phyloP scores from a whole-genome alignment of 371 early-diverging fungal genomes.

The Conidiobolus incongruus region DNA sequence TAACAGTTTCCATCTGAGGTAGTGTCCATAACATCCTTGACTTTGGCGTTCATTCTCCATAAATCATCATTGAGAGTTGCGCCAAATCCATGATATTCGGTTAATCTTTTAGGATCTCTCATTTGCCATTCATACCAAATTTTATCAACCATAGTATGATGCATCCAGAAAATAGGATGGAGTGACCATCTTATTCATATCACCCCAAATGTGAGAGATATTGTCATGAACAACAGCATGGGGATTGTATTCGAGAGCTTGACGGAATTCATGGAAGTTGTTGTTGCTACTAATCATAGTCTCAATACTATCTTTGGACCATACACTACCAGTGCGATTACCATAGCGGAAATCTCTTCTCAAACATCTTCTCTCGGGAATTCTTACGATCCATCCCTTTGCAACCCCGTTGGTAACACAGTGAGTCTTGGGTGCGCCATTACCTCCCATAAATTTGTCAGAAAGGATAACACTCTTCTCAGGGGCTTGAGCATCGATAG shows the following conservation, averaged over 20 bases:
- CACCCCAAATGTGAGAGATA: constrained; percentile 14
- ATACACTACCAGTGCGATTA: too few species aligned
- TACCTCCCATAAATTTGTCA: constrained; percentile 2
- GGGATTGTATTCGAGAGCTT: too few species aligned
- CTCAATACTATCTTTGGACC: too few species aligned
- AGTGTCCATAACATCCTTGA: too few species aligned
- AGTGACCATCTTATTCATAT: constrained; percentile 13
- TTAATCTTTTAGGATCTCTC: neutral
- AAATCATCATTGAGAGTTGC: too few species aligned
- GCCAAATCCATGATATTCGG: neutral
- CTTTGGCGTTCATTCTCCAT: too few species aligned
- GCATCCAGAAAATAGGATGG: constrained; percentile 22
- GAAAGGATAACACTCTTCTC: neutral
- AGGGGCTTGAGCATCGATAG: neutral
- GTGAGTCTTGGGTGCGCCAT: neutral
- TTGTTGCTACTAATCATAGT: too few species aligned
- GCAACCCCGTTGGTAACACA: constrained; percentile 8
- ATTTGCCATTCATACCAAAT: constrained; percentile 20
- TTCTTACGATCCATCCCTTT: too few species aligned
- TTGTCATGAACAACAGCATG: neutral
- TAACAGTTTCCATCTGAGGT: too few species aligned
- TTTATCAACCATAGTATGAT: constrained; percentile 23
- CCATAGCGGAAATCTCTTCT: too few species aligned
- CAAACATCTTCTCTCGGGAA: too few species aligned
- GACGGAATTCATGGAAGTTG: too few species aligned